Evolutionary conservation across 768 basidiomycete genomes (phyloP), one percentile per base, ranked within the genome.

Genomic region (Lentinula sp.): DNA sequence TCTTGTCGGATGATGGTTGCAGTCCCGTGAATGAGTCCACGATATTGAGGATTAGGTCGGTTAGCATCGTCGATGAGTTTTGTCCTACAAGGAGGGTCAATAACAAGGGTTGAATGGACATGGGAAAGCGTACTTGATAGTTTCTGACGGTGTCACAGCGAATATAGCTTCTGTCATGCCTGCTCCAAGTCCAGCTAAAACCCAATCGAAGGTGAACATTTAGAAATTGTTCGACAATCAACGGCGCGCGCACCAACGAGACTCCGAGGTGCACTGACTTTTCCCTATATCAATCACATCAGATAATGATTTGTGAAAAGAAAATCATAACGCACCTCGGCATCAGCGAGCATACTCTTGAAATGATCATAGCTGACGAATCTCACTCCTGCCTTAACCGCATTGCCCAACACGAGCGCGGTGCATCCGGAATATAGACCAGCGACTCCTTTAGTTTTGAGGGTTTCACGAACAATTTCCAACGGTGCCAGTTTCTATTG

Each of bases 121-220:
- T 1, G 59, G 13, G 18, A 43, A 36, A 1, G 73, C 90, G 45
- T 52, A 95, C 96, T 99, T 99, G 79, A 98, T 97, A 0, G 96
- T 98, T 72, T 99, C 96, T 12, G 93, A 95, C 2, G 96, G 96
- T 0, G 96, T 98, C 3, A 99, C 96, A 1, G 96, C 96, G 60
- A 98, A 85, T 20, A 98, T 71, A 0, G 96, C 93, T 72, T 98
- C 96, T 68, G 79, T 88, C 85, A 94, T 85, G 3, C 96, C 96
- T 2, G 96, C 96, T 35, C 89, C 88, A 10, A 92, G 75, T 35
- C 91, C 90, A 62, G 91, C 90, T 85, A 66, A 55, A 43, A n/a
- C n/a, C 28, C 1, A 28, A 28, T 28, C 28, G 28, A 28, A 28
- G 28, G 4, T 28, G 28, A 28, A 28, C 28, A 28, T 28, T 28